Evolutionary conservation across 495 filamentous ascomycete genomes (phyloP), one percentile per base, ranked within the genome.

Genomic region (Acidomyces sp.): DNA sequence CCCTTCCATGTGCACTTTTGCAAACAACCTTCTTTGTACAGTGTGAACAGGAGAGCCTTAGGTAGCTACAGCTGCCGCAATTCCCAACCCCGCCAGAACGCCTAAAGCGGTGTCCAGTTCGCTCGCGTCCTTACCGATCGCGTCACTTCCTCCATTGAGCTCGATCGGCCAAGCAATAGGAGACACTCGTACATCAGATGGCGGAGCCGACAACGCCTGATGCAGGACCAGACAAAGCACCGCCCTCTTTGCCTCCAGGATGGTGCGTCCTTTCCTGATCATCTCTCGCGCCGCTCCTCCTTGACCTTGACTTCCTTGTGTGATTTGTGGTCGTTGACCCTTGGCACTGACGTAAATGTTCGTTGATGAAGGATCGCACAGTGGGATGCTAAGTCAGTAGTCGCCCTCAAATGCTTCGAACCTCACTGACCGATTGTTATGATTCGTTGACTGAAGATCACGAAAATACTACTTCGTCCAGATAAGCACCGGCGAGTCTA

Each of bases 401-500:
- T 7, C 16, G 11, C 32, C 34, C 3, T 15, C 15, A 12, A 13
- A n/a, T n/a, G n/a, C n/a, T n/a, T n/a, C n/a, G n/a, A n/a, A n/a
- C n/a, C n/a, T n/a, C n/a, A n/a, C n/a, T n/a, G n/a, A n/a, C n/a
- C n/a, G n/a, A n/a, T n/a, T n/a, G n/a, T n/a, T n/a, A n/a, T n/a
- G 21, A 6, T 23, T 15, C 23, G 4, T 15, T 24, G 6, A 34
- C 35, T 32, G 10, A 25, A 55, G 53, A 48, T 55, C 53, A 16
- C 34, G 53, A 7, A 55, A 55, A 24, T 55, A 55, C 39, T 55
- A 55, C 50, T 55, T 54, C 49, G 61, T 64, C 17, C 56, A 61
- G 44, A 59, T 62, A 33, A 55, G 49, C 48, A 64, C 59, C 28
- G 58, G 61, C 26, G 50, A 53, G n/a, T 60, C 58, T 5, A 59